Evolutionary conservation across 164 flowering plant species (phyloP).

Genomic region (Euptelea pleiosperma): DNA sequence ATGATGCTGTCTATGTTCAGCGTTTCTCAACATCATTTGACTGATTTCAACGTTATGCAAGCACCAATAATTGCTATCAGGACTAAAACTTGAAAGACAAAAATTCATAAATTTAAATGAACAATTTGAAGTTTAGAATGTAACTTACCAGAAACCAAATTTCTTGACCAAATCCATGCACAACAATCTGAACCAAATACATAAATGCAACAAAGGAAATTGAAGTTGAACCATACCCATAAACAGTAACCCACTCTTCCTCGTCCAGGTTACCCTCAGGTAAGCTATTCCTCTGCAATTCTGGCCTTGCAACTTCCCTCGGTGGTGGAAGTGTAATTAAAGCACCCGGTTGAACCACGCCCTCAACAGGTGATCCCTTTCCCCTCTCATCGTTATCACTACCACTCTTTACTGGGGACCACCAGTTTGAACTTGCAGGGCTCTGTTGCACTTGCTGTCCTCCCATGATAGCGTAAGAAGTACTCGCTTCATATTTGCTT

Average conservation of each 20-base stretch:
- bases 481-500: conserved; percentile 55
- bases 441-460: conserved; percentile 52
- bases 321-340: conserved; percentile 84
- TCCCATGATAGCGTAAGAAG: conserved; percentile 40
- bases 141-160: too few species aligned
- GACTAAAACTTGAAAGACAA: too few species aligned
- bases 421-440: conserved; percentile 59
- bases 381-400: conserved; percentile 63
- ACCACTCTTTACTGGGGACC: conserved; percentile 67
- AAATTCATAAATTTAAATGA: background rate
- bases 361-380: conserved; percentile 84
- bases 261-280: conserved; percentile 61
- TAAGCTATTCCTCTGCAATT: conserved; percentile 56
- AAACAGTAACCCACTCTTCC: conserved; percentile 97
- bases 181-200: background rate
- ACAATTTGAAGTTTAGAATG: too few species aligned
- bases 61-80: too few species aligned
- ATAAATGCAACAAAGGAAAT: background rate
- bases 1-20: too few species aligned
- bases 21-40: too few species aligned
- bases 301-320: conserved; percentile 93
- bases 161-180: background rate
- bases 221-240: conserved; percentile 53
- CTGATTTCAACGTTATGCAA: too few species aligned
- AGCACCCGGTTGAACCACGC: conserved; percentile 79